Conservation (phyloP, 78 protist species). For the Pigoraptor vietnamica region DNA sequence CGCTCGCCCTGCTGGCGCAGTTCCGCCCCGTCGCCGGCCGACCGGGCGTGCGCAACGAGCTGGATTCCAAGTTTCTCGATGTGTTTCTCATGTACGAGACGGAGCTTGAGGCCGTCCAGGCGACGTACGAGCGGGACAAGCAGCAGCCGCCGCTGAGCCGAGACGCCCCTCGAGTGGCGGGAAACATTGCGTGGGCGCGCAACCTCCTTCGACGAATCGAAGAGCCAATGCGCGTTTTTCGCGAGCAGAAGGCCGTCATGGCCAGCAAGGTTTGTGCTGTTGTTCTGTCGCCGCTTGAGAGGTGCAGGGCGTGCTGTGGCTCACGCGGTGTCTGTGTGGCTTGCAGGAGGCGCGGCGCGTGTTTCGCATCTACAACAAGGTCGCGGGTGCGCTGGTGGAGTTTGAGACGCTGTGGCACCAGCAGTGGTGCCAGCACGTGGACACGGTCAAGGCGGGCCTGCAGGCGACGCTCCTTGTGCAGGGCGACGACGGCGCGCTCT, state of each 20-base stretch:
- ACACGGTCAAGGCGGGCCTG: slow-evolving; percentile 37
- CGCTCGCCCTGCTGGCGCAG: slow-evolving; percentile 54
- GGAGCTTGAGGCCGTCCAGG: slow-evolving; percentile 55
- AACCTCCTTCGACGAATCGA: slow-evolving; percentile 61
- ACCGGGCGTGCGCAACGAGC: slow-evolving; percentile 28
- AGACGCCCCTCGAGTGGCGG: slow-evolving; percentile 74
- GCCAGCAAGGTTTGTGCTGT: not conserved
- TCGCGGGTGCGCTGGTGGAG: slow-evolving; percentile 62
- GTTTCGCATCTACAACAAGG: slow-evolving; percentile 60
- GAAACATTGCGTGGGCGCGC: slow-evolving; percentile 59
- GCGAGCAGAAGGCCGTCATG: not conserved
- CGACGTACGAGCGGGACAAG: slow-evolving; percentile 55
- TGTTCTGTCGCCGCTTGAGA: too few relatives aligned
- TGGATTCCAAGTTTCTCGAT: slow-evolving; percentile 44
- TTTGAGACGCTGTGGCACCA: slow-evolving; percentile 49
- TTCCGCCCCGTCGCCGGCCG: slow-evolving; percentile 45
- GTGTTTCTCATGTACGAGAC: slow-evolving; percentile 60
- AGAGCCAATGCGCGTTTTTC: slow-evolving; percentile 62
- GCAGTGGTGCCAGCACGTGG: slow-evolving; percentile 46
- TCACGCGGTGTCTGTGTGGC: slow-evolving; percentile 17
- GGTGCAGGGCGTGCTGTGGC: not conserved
- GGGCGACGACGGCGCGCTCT: slow-evolving; percentile 19
- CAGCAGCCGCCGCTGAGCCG: slow-evolving; percentile 58
- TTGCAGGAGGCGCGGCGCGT: slow-evolving; percentile 50
- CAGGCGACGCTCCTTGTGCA: slow-evolving; percentile 60